Conservation (phyloP, 306 rosid genomes). For the Malus orientalis region DNA sequence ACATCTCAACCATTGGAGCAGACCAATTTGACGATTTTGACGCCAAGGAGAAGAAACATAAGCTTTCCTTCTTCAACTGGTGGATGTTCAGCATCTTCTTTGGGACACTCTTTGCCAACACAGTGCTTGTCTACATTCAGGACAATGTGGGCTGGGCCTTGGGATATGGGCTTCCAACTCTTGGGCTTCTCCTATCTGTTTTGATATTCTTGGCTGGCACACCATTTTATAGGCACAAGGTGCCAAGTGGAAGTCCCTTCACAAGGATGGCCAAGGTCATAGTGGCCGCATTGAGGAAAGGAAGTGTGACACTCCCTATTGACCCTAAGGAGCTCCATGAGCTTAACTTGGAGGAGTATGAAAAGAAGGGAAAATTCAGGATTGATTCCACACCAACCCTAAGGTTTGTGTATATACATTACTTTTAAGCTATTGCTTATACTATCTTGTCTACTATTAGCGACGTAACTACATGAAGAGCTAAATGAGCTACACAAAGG, state of each 20-base stretch:
- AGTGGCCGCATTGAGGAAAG: constrained; percentile 53
- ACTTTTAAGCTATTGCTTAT: no score
- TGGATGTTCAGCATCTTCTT: constrained; percentile 94
- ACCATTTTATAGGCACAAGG: constrained; percentile 71
- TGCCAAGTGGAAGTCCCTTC: constrained; percentile 38
- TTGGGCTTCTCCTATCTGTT: constrained; percentile 60
- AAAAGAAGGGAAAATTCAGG: constrained; percentile 37
- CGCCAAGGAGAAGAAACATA: constrained; percentile 59
- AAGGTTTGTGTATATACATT: constrained; percentile 34
- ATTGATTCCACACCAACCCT: constrained; percentile 64
- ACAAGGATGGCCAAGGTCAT: constrained; percentile 58
- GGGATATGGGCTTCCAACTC: constrained; percentile 81
- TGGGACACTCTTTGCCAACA: constrained; percentile 74
- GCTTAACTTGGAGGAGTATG: constrained; percentile 37
- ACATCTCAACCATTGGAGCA: constrained; percentile 91
- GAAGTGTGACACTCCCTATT: constrained; percentile 48
- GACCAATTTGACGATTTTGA: constrained; percentile 89
- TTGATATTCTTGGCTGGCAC: constrained; percentile 59
- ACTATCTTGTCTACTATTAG: no score
- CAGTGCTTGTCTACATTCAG: constrained; percentile 73
- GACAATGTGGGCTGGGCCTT: constrained; percentile 90
- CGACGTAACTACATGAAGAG: neutral
- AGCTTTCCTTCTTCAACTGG: constrained; percentile 93
- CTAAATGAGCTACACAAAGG: no score
- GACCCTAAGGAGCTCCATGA: constrained; percentile 56